Base-by-base conservation (phyloP, 1,284 basidiomycete genomes). In the Sanguinoderma infundibulare region DNA sequence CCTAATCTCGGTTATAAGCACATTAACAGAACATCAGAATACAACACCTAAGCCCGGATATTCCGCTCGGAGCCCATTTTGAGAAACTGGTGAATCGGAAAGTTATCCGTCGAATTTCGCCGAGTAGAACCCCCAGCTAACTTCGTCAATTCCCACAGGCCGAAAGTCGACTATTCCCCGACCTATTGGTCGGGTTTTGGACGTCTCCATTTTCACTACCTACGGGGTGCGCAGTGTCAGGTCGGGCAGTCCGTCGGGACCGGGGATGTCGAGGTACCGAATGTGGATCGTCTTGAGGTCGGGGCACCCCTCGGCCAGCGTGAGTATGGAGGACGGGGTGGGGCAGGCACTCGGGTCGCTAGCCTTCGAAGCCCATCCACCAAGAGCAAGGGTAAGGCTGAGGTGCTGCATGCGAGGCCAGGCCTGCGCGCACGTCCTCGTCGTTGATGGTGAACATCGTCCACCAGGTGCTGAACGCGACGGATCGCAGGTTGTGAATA, bases 361-460 rank as follows among this genome's bases (percentile, higher is more conserved):
- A 6, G n/a, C 46, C 24, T 17, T 46, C 3, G 46, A n/a, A 15
- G 26, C 46, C 26, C 28, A 28, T 17, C 46, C 46, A 6, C 51
- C 51, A 24, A 53, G 2, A 12, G 34, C 22, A 28, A 53, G 39
- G 7, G 35, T 15, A 36, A 53, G 35, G 14, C 39, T 26, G 5
- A 53, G 26, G n/a, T n/a, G 24, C 35, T 12, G 35, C 17, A 53
- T 30, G 35, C 26, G 35, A 2, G 51, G 51, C 51, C 51, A 53
- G 8, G 51, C 51, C n/a, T 53, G 35, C 5, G 51, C 35, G 36
- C 38, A 28, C 24, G 26, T 53, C 51, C 15, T 35, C 38, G 24
- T 53, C 51, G 35, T 53, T 36, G 15, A 53, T 39, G 32, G 51
- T 38, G 51, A 53, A 53, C 46, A 49, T 49, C n/a, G 46, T 49